These are phyloP conservation scores for Diplodia seriata DNA, from an alignment of 2,329 filamentous ascomycete genomes.

Conservation along the genomic window DNA sequence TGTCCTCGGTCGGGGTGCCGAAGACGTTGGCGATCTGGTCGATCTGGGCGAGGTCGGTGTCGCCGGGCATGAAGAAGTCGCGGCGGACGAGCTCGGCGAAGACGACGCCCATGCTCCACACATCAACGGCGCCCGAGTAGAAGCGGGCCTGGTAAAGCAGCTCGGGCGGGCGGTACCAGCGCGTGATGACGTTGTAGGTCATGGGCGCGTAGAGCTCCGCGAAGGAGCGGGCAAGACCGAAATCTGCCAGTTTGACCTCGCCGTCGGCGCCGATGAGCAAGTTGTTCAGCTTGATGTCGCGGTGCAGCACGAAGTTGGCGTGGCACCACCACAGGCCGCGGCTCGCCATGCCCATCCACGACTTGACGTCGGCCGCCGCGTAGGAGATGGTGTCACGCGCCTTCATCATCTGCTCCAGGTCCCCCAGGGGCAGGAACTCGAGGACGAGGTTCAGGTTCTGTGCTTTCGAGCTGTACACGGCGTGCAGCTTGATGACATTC, in stretches of 20 bases:
- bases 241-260: constrained; percentile 95
- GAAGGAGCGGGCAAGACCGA: constrained; percentile 89
- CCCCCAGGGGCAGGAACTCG: constrained; percentile 90
- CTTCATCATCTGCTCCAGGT: constrained; percentile 92
- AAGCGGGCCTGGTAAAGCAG: constrained; percentile 88
- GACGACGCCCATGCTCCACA: constrained; percentile 93
- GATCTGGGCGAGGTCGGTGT: constrained; percentile 86
- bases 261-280: constrained; percentile 91
- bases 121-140: constrained; percentile 88
- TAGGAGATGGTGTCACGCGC: constrained; percentile 81
- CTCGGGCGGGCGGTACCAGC: constrained; percentile 96
- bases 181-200: constrained; percentile 94
- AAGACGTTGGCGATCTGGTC: constrained; percentile 82
- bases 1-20: constrained; percentile 90
- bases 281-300: constrained; percentile 99
- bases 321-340: constrained; percentile 97
- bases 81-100: constrained; percentile 90
- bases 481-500: constrained; percentile 91
- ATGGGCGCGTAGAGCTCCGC: constrained; percentile 87
- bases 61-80: constrained; percentile 81
- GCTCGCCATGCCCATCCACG: constrained; percentile 98
- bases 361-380: constrained; percentile 88
- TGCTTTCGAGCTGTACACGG: constrained; percentile 94
- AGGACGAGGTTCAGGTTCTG: constrained; percentile 96
- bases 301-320: constrained; percentile 89